phyloP scores from a whole-genome alignment of 192 early-diverging fungal species.

The Coemansia sp. region DNA sequence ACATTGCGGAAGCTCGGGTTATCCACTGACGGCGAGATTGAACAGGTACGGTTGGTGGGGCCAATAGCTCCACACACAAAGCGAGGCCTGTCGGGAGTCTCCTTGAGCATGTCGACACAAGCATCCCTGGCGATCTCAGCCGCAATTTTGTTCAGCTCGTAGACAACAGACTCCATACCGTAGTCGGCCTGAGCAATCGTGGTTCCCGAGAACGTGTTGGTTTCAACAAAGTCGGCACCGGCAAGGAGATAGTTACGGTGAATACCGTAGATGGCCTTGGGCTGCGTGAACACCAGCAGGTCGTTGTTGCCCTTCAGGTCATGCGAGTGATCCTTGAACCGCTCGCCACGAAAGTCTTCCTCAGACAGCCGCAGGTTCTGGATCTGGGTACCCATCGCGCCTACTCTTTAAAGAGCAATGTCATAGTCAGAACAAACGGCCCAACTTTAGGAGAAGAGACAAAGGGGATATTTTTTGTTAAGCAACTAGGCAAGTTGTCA shows the following conservation, averaged over 20 bases:
- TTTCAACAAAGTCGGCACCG: conserved; percentile 93
- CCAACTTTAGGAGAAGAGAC: neutral
- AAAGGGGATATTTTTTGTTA: neutral
- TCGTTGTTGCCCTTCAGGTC: conserved; percentile 98
- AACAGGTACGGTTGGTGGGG: conserved; percentile 94
- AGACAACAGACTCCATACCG: conserved; percentile 79
- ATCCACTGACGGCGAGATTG: conserved; percentile 97
- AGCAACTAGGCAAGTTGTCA: neutral
- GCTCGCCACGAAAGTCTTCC: conserved; percentile 82
- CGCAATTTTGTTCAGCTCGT: conserved; percentile 91
- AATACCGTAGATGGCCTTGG: conserved; percentile 87
- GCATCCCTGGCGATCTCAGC: conserved; percentile 86
- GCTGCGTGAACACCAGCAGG: conserved; percentile 88
- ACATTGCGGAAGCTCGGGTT: conserved; percentile 94
- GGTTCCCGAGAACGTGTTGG: conserved; percentile 95
- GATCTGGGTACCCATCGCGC: conserved; percentile 94
- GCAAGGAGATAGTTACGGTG: conserved; percentile 91
- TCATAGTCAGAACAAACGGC: neutral
- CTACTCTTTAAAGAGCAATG: conserved; percentile 17
- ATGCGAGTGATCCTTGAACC: conserved; percentile 82
- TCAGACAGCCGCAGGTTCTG: conserved; percentile 83
- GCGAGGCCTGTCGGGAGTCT: conserved; percentile 80
- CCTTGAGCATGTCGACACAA: conserved; percentile 76
- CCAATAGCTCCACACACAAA: conserved; percentile 89
- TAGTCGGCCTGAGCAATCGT: conserved; percentile 95